A percentile compares a stretch with the other conserved stretches of the same genome.
These are phyloP conservation scores for Escovopsis weberi DNA, from an alignment of 2,329 filamentous ascomycete genomes.

Conservation along the genomic window DNA sequence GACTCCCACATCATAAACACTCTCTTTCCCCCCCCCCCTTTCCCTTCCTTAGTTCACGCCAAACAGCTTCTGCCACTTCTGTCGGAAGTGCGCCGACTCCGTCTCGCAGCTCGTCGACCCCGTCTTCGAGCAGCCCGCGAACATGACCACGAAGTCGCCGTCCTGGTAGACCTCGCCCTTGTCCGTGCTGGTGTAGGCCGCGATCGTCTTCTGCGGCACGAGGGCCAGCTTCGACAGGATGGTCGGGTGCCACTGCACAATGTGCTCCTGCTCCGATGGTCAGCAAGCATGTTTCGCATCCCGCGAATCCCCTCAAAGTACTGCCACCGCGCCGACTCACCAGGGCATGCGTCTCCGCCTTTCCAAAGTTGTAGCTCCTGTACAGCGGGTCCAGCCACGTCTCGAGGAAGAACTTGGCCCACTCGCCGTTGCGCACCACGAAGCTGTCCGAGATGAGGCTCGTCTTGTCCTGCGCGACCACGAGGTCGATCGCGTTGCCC, in stretches of 20 bases:
- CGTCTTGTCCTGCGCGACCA: conserved; percentile 72
- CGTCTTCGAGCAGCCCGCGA: conserved; percentile 53
- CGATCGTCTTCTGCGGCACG: conserved; percentile 73
- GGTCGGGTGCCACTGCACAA: conserved; percentile 93
- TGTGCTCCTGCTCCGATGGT: conserved; percentile 52
- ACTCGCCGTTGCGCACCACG: conserved; percentile 69
- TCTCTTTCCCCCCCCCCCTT: conserved; percentile 1
- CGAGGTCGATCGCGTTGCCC: conserved; percentile 62
- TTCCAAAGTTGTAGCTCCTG: conserved; percentile 89
- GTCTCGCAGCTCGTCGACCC: conserved; percentile 51
- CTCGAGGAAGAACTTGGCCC: conserved; percentile 85
- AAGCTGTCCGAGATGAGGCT: conserved; percentile 68
- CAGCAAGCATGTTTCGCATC: background rate
- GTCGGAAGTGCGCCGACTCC: conserved; percentile 44
- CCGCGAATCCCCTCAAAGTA: too few relatives aligned
- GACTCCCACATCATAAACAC: background rate
- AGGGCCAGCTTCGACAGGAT: conserved; percentile 80
- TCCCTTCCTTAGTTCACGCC: conserved; percentile 2
- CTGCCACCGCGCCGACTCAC: conserved; percentile 32
- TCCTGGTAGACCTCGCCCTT: conserved; percentile 57
- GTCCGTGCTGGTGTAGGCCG: conserved; percentile 52
- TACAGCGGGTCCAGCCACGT: conserved; percentile 95
- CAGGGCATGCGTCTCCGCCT: conserved; percentile 81
- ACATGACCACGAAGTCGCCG: conserved; percentile 72
- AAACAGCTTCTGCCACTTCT: conserved; percentile 32